Evolutionary conservation across 2,329 filamentous ascomycete genomes (phyloP), one percentile per base, ranked within the genome.

Genomic region (Ophiocordyceps robertsii): DNA sequence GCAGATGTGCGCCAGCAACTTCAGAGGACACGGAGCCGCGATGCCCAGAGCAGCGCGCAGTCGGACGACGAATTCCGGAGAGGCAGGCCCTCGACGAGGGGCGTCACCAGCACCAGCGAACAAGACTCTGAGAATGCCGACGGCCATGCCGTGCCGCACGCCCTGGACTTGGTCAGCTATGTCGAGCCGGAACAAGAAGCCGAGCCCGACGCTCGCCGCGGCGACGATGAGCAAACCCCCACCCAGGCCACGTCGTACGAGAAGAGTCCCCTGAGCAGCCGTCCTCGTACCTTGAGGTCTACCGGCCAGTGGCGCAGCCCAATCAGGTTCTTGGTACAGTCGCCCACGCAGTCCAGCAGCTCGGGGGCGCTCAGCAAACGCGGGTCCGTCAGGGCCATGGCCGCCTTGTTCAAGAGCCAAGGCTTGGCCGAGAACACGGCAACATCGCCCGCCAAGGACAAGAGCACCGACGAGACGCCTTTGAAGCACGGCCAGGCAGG

Each of bases 361-460:
- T 44, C 48, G 3, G 49, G 48, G 8, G 46, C 46, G 1, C 44
- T 51, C 5, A 53, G 43, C 21, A 66, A 56, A 19, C 47, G 43
- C 45, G 52, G 53, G 17, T 54, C 59, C 3, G 70, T 73, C 12
- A 69, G 58, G 48, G 69, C 68, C 2, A 72, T 76, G 61, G 65
- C 71, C 4, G 71, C 71, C 31, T 62, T 66, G 51, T 74, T 74
- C 52, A 69, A 76, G 46, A 63, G 50, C 8, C 50, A 52, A 13
- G 45, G 49, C 8, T 29, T 31, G 35, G 38, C 43, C 6, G 44
- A 41, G 6, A 44, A 19, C 17, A 31, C 10, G n/a, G 14, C 36
- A 7, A 9, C n/a, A 6, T 33, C 35, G 19, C 29, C 33, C 12
- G 12, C 12, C 24, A 33, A 33, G 17, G 27, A n/a, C 29, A 19